Evolutionary conservation across 2,329 filamentous ascomycete species (phyloP), one percentile per base, ranked within the genome.

Genomic region (Aspergillus texensis): DNA sequence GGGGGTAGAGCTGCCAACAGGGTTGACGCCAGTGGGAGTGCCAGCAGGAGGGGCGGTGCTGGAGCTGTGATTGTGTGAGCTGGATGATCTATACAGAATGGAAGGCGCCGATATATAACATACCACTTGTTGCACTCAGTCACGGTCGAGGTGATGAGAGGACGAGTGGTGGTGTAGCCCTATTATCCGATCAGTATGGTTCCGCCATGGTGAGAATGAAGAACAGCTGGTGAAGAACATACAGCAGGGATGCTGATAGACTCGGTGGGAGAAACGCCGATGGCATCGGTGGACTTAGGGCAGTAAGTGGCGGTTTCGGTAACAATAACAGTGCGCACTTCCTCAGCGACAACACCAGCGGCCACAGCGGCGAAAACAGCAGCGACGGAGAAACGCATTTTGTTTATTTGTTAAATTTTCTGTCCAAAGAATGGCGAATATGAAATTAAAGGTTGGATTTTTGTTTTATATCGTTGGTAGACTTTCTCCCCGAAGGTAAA

Each of bases 281-380:
- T 86, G 79, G 92, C 79, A 71, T 82, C 78, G 71, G 90, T 92
- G 68, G 90, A 78, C 70, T 75, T 82, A 26, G 90, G 89, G 87
- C 91, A 93, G 87, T 84, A 91, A 75, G 90, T 93, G 80, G 85
- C 88, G 82, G 86, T 86, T 63, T 82, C 79, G 63, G 87, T 88
- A 68, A 92, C 85, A 69, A 88, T 81, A 83, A 90, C 86, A 70
- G 89, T 92, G 80, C 83, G 84, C 59, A 60, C 62, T n/a, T 68
- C 62, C 53, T 70, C 63, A 46, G 68, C 46, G 62, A 78, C 79
- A 58, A 74, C 79, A 71, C 74, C 76, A 68, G 75, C 75, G 68
- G 76, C 80, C 64, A 80, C 70, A 68, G 75, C 77, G 66, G 77
- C 70, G 59, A 76, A 67, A 69, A 68, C 60, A 65, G 79, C 72